A percentile compares a stretch with the other conserved stretches of the same genome.
Evolutionary conservation across 2,329 filamentous ascomycete species (phyloP).

Genomic region (Colletotrichum tanaceti): DNA sequence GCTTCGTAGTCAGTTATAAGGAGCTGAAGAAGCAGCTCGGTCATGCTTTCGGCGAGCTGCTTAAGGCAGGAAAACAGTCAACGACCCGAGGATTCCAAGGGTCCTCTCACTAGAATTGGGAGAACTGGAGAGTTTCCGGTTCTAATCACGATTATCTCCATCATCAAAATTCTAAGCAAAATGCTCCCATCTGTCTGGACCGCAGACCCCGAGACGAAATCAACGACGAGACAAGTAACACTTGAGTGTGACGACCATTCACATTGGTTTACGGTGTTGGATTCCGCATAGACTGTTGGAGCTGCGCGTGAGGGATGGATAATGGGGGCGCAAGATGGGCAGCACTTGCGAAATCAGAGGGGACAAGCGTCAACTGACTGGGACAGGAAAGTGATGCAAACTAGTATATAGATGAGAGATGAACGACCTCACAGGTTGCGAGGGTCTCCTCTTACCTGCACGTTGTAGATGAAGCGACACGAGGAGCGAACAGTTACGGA

Average conservation of each 20-base stretch:
- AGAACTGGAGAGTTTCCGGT: neutral
- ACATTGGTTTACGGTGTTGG: slow-evolving; percentile 25
- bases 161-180: neutral
- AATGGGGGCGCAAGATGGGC: neutral
- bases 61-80: slow-evolving; percentile 57
- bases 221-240: neutral
- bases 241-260: neutral
- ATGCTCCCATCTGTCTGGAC: neutral
- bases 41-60: slow-evolving; percentile 68
- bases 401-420: slow-evolving; percentile 7
- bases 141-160: neutral
- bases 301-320: neutral
- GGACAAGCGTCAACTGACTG: slow-evolving; percentile 1
- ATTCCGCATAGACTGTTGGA: slow-evolving; percentile 7
- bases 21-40: slow-evolving; percentile 79
- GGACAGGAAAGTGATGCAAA: neutral
- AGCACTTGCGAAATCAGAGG: slow-evolving; percentile 5
- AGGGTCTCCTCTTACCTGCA: neutral
- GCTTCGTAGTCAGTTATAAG: slow-evolving; percentile 89
- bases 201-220: neutral
- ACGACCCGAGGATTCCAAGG: slow-evolving; percentile 48
- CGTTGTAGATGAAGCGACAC: slow-evolving; percentile 17
- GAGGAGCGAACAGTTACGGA: slow-evolving; percentile 21
- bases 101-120: slow-evolving; percentile 43
- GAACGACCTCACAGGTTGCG: neutral